Base-by-base conservation (phyloP, 108 stramenopile genomes). In the Phaeodactylum tricornutum region DNA sequence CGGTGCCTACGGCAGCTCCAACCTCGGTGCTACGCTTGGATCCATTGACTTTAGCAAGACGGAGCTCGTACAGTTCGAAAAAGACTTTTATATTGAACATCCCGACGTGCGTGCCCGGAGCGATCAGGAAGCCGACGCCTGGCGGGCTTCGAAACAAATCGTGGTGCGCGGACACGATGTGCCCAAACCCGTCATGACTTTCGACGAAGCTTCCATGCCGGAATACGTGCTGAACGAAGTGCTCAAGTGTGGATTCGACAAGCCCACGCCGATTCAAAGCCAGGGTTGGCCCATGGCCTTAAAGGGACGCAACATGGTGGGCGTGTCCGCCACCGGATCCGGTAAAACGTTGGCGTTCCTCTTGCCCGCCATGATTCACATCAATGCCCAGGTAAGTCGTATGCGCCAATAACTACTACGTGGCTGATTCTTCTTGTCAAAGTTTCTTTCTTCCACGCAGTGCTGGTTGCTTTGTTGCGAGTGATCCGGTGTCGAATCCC, bases 261-360 rank as follows among this genome's bases (percentile, higher is more conserved):
- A 68, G 51, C 99, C 99, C 0, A 94, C 99, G 29, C 96, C 99
- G 2, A 98, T 98, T 48, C 99, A 99, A 83, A 72, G 78, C 23
- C 97, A 98, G 58, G 96, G 97, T 14, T 98, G 97, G 97, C 99
- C 99, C n/a, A 97, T 98, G 93, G 99, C 96, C 0, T 55, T 98
- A 32, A 75, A 85, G 47, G 97, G 97, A 22, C 76, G 84, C 33
- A 97, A 99, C 64, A 93, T 96, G 79, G 95, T 99, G 24, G 97
- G 96, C 22, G 81, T 98, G 37, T 71, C 75, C 17, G 86, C 90
- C 23, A 99, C 99, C 0, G 99, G 99, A 15, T 43, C 27, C 33
- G 41, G 96, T 11, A 98, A 96, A 74, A 96, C 95, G 0, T 32
- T 95, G 21, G 94, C 96, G n/a, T 99, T 99, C 75, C 56, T 99